Evolutionary conservation across 257 asterid genomes (phyloP).

Genomic region (Cordia subcordata): DNA sequence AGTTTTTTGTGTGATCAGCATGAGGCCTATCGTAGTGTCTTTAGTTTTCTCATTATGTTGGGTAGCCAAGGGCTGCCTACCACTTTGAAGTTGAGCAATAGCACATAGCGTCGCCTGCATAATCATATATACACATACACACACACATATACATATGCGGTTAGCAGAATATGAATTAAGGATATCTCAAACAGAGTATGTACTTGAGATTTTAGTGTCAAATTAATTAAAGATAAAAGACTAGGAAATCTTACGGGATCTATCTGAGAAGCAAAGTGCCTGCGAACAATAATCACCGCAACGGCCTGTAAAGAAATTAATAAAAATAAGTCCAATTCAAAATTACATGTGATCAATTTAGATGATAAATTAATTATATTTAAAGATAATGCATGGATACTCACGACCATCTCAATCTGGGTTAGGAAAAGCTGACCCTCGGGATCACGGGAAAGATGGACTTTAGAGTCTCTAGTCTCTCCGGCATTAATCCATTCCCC

Average conservation of each 20-base stretch:
- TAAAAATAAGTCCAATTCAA: not conserved
- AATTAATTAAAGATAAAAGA: not conserved
- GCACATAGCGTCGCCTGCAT: conserved; percentile 88
- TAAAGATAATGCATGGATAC: not conserved
- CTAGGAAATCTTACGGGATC: conserved; percentile 61
- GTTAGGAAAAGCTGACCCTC: conserved; percentile 91
- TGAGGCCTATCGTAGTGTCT: conserved; percentile 59
- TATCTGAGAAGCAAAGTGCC: conserved; percentile 80
- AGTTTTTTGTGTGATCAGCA: conserved; percentile 73
- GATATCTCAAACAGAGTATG: too few relatives aligned
- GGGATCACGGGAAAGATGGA: conserved; percentile 92
- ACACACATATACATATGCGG: too few relatives aligned
- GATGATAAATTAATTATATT: too few relatives aligned
- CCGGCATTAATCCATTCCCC: conserved; percentile 88
- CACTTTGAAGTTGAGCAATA: conserved; percentile 90
- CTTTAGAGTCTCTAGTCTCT: conserved; percentile 69
- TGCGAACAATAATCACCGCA: conserved; percentile 69
- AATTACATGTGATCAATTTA: not conserved
- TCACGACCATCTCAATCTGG: conserved; percentile 92
- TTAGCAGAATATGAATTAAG: too few relatives aligned
- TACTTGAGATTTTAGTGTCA: too few relatives aligned
- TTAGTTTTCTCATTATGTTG: conserved; percentile 58
- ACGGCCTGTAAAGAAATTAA: conserved; percentile 57
- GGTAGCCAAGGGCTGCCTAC: conserved; percentile 65
- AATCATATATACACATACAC: not conserved